phyloP scores from a whole-genome alignment of 1,139 yeast species.

The Blastobotrys indianensis region DNA sequence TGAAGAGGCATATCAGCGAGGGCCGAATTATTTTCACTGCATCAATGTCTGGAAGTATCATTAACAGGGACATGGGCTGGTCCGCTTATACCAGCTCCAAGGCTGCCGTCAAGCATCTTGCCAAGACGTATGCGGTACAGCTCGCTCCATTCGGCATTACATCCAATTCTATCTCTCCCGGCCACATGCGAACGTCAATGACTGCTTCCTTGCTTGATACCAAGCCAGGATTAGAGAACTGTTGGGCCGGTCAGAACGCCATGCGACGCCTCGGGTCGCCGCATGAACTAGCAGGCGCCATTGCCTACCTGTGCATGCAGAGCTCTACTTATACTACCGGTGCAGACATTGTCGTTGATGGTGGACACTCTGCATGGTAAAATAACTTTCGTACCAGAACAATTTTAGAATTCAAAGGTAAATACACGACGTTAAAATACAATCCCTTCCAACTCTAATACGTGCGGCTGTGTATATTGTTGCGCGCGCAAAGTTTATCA shows the following conservation, averaged over 20 bases:
- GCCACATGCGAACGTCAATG: conserved; percentile 63
- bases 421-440: no score
- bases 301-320: conserved; percentile 69
- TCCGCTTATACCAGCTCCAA: conserved; percentile 77
- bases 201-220: conserved; percentile 35
- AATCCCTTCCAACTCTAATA: no score
- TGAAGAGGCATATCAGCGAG: conserved; percentile 40
- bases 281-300: conserved; percentile 75
- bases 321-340: conserved; percentile 81
- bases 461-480: no score
- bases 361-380: conserved; percentile 41
- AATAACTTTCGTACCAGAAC: no score
- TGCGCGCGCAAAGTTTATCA: no score
- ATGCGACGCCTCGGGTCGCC: conserved; percentile 61
- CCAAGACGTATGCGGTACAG: conserved; percentile 69
- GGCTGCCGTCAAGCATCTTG: conserved; percentile 73
- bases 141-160: conserved; percentile 73
- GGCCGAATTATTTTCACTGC: conserved; percentile 72
- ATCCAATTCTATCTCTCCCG: conserved; percentile 72
- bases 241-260: conserved; percentile 59
- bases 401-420: no score
- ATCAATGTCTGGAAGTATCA: conserved; percentile 76
- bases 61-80: conserved; percentile 60
- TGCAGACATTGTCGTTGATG: conserved; percentile 68
- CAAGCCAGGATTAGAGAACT: conserved; percentile 37